phyloP scores from a whole-genome alignment of 2,329 filamentous ascomycete genomes.

The Calonectria montana region DNA sequence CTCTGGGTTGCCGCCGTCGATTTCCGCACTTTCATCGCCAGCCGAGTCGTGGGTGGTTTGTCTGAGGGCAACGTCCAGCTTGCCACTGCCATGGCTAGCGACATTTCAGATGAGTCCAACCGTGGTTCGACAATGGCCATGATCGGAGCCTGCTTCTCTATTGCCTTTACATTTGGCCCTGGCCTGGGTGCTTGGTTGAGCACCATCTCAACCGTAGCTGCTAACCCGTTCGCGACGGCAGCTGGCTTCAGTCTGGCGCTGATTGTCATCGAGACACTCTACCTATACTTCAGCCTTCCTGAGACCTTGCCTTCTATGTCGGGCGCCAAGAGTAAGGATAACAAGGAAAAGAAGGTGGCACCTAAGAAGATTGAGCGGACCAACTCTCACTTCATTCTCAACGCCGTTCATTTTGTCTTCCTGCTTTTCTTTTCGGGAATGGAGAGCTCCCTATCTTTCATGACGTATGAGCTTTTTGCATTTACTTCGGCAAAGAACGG shows the following conservation, averaged over 20 bases:
- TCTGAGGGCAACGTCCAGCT: conserved; percentile 98
- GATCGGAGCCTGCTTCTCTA: conserved; percentile 94
- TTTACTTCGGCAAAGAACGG: conserved; percentile 86
- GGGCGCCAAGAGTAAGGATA: conserved; percentile 41
- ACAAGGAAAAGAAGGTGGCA: conserved; percentile 37
- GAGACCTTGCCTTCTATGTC: conserved; percentile 81
- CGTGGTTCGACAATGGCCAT: conserved; percentile 95
- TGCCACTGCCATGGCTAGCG: conserved; percentile 94
- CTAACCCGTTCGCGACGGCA: conserved; percentile 94
- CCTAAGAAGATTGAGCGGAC: conserved; percentile 64
- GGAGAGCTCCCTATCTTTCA: conserved; percentile 97
- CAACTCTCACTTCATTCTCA: conserved; percentile 86
- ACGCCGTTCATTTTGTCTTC: conserved; percentile 88
- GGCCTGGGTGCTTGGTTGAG: conserved; percentile 90
- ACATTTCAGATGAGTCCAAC: conserved; percentile 88
- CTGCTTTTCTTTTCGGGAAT: conserved; percentile 97
- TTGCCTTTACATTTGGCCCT: conserved; percentile 97
- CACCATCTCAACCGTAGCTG: conserved; percentile 79
- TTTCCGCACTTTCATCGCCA: conserved; percentile 96
- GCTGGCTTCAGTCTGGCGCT: conserved; percentile 88
- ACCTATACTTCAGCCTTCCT: conserved; percentile 85
- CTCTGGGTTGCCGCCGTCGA: conserved; percentile 95
- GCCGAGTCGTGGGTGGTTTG: conserved; percentile 88
- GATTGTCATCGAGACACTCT: conserved; percentile 87
- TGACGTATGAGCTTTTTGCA: conserved; percentile 94